Base-by-base conservation (phyloP, 169 alveolate genomes). In the Eimeria zaria region DNA sequence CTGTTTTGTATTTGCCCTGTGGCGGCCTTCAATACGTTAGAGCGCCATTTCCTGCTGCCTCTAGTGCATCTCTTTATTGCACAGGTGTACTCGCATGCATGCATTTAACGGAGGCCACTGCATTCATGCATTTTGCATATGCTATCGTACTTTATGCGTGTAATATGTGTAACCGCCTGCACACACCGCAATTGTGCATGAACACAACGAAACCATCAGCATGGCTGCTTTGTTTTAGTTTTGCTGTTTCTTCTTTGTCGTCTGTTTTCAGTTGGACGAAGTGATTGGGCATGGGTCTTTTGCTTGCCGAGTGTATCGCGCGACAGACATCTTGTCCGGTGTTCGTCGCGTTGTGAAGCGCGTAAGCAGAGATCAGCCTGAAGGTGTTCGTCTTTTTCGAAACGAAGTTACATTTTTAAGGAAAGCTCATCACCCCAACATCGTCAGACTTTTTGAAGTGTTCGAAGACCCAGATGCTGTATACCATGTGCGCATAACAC, bases 351-450 rank as follows among this genome's bases (percentile, higher is more conserved):
- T 80, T 14, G 96, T 80, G 62, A 92, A 92, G 85, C 44, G 91
- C 53, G 91, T 92, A 16, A 48, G 92, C 91, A 92, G 84, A 60
- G 96, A 92, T 36, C 85, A 92, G 55, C 87, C 67, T 1, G 87
- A 76, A 12, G 96, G 88, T 2, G 39, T 92, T 71, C 91, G 91
- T 18, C 83, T 55, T 27, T 76, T 55, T 74, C 95, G 96, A 41
- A 64, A 92, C 71, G 96, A 92, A 36, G 73, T 92, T 14, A 55
- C 55, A 18, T 55, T 92, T n/a, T 48, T 69, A 20, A 36, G 96
- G 20, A 76, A 84, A 69, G 76, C 97, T 60, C 99, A 98, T 97
- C 99, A 99, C 93, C 99, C 99, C 27, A 98, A 99, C 95, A 98
- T 99, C 16, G 97, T 98, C n/a, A 97, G 98, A 48, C 97, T 98